Percentiles rank a stretch among this genome's conserved stretches.
Evolutionary conservation across 441 rosid species (phyloP).

Genomic region (Francoa sonchifolia): DNA sequence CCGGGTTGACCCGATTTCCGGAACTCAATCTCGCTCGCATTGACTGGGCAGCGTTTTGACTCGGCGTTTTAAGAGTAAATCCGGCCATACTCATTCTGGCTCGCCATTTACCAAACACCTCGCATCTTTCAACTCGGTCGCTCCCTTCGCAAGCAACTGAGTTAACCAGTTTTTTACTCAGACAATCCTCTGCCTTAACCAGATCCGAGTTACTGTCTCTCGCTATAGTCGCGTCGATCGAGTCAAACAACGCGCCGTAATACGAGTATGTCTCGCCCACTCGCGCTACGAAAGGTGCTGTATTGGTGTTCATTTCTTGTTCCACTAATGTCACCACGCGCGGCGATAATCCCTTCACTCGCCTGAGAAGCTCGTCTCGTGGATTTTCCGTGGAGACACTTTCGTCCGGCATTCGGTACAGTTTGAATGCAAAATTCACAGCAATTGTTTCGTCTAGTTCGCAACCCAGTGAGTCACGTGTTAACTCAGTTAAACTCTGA

Average conservation of each 20-base stretch:
- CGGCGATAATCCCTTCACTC: constrained; percentile 59
- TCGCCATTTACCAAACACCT: constrained; percentile 96
- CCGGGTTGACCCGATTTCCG: constrained; percentile 43
- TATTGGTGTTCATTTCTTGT: constrained; percentile 75
- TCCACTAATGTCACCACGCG: constrained; percentile 75
- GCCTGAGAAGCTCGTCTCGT: constrained; percentile 77
- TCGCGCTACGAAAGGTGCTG: constrained; percentile 66
- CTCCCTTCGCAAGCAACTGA: constrained; percentile 80
- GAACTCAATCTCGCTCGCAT: constrained; percentile 35
- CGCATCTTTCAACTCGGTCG: constrained; percentile 83
- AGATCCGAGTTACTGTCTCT: constrained; percentile 34
- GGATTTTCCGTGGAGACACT: constrained; percentile 80
- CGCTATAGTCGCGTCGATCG: constrained; percentile 43
- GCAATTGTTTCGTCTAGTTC: constrained; percentile 55
- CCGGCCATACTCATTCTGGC: constrained; percentile 95
- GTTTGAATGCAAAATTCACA: constrained; percentile 66
- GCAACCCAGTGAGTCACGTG: constrained; percentile 59
- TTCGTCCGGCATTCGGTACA: constrained; percentile 68
- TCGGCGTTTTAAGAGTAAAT: constrained; percentile 45
- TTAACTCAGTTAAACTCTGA: constrained; percentile 35
- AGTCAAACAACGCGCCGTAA: constrained; percentile 72
- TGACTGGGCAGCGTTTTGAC: constrained; percentile 44
- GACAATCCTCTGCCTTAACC: constrained; percentile 44
- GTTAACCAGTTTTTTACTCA: constrained; percentile 56
- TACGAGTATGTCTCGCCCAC: constrained; percentile 43